Evolutionary conservation across 495 filamentous ascomycete genomes (phyloP), one percentile per base, ranked within the genome.

Genomic region (Achaetomiella virescens): DNA sequence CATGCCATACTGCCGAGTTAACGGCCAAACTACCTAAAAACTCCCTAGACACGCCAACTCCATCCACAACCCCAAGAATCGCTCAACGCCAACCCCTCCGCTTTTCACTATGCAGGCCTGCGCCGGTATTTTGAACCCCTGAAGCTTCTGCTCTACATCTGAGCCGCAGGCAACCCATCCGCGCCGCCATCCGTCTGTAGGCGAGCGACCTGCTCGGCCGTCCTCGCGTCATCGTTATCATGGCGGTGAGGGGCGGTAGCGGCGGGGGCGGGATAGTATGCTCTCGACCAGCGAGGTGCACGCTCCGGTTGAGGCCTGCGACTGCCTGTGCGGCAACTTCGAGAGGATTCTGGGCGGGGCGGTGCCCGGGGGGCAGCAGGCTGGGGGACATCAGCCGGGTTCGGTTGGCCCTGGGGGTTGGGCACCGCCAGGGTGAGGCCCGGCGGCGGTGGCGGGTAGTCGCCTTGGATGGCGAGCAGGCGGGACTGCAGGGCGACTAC

Each of bases 401-500:
- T 31, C 1, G 53, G 48, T 12, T 54, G 54, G 9, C 7, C 40
- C 24, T 46, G 54, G 10, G 18, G 54, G 44, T 61, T 63, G 24
- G 74, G 70, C 5, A 63, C 67, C 6, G 64, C 51, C 10, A 78
- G 66, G 53, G 67, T 73, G 24, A 78, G 52, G 47, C 72, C 78
- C 1, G 75, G 68, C 0, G 93, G 93, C 9, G 91, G 84, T 42
- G 86, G 88, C 0, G 93, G 95, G 47, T 86, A 84, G 61, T 95
- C 89, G 58, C 86, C 87, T 59, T 89, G 83, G 11, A 82, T 75
- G 55, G 96, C 91, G 46, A 96, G 79, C 12, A 97, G 81, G n/a
- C 89, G 84, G 8, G 84, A 87, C 66, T 98, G 95, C 22, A 98
- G 76, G 61, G 83, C 85, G 65, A 97, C 87, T 59, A 96, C 84